Conservation (phyloP, 139 green algal genomes). For the Cymbomonas tetramitiformis region DNA sequence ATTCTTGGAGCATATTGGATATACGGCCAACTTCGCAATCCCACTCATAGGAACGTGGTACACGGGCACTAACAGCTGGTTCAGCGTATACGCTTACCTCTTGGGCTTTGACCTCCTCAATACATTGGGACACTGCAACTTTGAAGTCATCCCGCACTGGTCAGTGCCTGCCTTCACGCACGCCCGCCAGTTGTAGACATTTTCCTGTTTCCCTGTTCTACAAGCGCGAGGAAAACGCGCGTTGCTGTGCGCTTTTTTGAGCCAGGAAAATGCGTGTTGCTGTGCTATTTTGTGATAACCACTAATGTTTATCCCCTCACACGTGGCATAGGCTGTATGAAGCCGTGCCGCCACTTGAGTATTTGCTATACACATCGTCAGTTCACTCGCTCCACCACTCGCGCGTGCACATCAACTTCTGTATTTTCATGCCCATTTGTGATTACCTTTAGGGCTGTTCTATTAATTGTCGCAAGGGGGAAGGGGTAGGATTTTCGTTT, state of each 20-base stretch:
- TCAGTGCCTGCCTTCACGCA: too few species aligned
- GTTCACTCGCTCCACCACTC: constrained; percentile 37
- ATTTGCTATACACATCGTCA: constrained; percentile 33
- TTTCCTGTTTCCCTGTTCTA: too few species aligned
- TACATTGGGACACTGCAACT: constrained; percentile 37
- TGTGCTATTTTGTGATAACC: too few species aligned
- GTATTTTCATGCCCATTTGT: constrained; percentile 39
- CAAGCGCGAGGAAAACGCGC: too few species aligned
- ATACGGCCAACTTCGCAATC: constrained; percentile 35
- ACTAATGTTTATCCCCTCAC: too few species aligned
- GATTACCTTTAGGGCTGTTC: too few species aligned
- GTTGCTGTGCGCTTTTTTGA: too few species aligned
- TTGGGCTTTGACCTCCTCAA: constrained; percentile 36
- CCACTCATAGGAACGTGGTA: constrained; percentile 31
- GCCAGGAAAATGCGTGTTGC: too few species aligned
- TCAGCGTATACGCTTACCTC: constrained; percentile 36
- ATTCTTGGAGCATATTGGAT: constrained; percentile 34
- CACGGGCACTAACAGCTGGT: constrained; percentile 20
- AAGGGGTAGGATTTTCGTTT: too few species aligned
- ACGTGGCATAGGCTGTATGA: too few species aligned
- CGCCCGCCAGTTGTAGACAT: too few species aligned
- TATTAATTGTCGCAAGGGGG: too few species aligned
- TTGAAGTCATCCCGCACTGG: constrained; percentile 30
- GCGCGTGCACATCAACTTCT: constrained; percentile 38
- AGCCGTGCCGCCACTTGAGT: constrained; percentile 28